A percentile compares a stretch with the other conserved stretches of the same genome.
phyloP scores from a whole-genome alignment of 208 protist species.

The Acanthamoeba healyi region DNA sequence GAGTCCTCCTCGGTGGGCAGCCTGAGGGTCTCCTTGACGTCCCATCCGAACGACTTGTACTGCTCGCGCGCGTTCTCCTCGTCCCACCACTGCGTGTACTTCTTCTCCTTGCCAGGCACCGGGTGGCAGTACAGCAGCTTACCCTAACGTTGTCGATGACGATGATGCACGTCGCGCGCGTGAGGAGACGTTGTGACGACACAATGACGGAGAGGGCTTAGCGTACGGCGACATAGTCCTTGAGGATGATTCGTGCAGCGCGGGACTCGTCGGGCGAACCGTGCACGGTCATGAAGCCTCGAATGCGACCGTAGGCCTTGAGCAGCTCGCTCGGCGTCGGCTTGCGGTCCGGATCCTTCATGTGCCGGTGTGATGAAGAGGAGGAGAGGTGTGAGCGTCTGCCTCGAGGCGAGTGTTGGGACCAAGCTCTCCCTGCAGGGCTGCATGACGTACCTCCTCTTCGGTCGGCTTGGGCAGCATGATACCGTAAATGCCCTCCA shows the following conservation, averaged over 20 bases:
- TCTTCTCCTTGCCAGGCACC: background rate
- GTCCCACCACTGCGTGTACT: constrained; percentile 47
- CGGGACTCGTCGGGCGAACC: constrained; percentile 94
- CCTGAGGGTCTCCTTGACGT: constrained; percentile 9
- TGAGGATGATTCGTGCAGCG: constrained; percentile 96
- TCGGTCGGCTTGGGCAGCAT: constrained; percentile 18
- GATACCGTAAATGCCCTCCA: constrained; percentile 86
- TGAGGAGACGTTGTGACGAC: background rate
- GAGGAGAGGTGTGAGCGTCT: no score
- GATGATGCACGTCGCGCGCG: background rate
- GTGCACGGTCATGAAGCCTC: constrained; percentile 97
- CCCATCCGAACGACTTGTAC: constrained; percentile 19
- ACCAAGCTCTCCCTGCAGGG: background rate
- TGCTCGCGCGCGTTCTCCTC: constrained; percentile 48
- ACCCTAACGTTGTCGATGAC: background rate
- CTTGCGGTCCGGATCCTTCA: constrained; percentile 78
- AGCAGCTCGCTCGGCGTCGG: constrained; percentile 84
- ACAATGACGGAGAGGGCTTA: background rate
- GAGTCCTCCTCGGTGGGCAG: constrained; percentile 7
- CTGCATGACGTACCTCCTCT: background rate
- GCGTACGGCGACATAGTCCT: constrained; percentile 90
- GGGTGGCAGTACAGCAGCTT: constrained; percentile 58
- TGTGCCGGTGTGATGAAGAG: no score
- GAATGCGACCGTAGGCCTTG: constrained; percentile 78
- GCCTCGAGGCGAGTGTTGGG: no score